Evolutionary conservation across 768 basidiomycete genomes (phyloP).

Genomic region (Tulasnella sp.): DNA sequence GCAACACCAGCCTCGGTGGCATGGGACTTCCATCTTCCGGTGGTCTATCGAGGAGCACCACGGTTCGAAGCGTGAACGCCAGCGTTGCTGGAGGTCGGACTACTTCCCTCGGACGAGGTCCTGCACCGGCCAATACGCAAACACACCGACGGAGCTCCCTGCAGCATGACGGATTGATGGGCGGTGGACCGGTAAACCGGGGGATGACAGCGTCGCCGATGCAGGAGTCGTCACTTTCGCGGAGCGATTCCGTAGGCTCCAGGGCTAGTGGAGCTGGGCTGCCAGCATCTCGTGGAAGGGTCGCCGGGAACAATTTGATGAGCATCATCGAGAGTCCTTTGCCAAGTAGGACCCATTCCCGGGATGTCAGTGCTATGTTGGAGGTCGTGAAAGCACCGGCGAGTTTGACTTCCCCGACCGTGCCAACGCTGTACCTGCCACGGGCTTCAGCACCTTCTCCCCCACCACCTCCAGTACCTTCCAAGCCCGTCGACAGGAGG

Average conservation of each 20-base stretch:
- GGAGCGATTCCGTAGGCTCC: constrained; percentile 7
- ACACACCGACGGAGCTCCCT: constrained; percentile 5
- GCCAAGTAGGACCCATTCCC: constrained; percentile 15
- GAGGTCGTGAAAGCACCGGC: constrained; percentile 51
- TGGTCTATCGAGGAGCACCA: constrained; percentile 15
- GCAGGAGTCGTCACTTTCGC: background rate
- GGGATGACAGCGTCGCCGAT: background rate
- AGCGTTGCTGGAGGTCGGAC: constrained; percentile 3
- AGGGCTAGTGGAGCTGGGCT: background rate
- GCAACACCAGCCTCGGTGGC: constrained; percentile 14
- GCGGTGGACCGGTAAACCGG: background rate
- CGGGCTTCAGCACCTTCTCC: background rate
- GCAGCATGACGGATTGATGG: constrained; percentile 16
- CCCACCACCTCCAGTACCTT: constrained; percentile 7
- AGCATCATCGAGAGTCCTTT: constrained; percentile 59
- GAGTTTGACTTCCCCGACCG: constrained; percentile 37
- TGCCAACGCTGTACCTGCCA: constrained; percentile 9
- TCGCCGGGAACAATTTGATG: constrained; percentile 50
- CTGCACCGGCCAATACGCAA: background rate
- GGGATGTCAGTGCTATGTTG: constrained; percentile 34
- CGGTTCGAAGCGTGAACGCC: constrained; percentile 13
- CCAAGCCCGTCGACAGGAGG: background rate
- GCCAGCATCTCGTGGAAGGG: background rate
- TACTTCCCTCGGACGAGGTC: background rate
- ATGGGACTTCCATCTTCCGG: constrained; percentile 9